phyloP scores from a whole-genome alignment of 2,329 filamentous ascomycete genomes.

The Dactylonectria estremocensis region DNA sequence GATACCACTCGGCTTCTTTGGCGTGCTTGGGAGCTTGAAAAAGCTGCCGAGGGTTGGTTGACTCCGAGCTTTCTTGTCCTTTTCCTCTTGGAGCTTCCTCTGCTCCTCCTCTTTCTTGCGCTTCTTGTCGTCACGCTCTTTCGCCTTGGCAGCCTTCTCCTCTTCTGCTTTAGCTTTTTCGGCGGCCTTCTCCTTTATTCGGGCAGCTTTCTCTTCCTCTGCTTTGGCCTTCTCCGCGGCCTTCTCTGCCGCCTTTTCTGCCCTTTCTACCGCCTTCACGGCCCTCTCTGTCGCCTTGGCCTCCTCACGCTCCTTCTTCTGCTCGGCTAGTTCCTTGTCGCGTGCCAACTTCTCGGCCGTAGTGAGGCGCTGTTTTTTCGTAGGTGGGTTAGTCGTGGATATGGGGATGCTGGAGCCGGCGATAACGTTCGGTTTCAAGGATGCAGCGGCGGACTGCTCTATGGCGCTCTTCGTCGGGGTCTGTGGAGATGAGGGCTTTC shows the following conservation, averaged over 20 bases:
- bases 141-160: slow-evolving; percentile 56
- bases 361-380: slow-evolving; percentile 63
- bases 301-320: slow-evolving; percentile 55
- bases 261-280: slow-evolving; percentile 56
- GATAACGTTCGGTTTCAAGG: slow-evolving; percentile 17
- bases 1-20: slow-evolving; percentile 59
- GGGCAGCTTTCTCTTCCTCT: slow-evolving; percentile 51
- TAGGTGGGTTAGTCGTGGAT: slow-evolving; percentile 37
- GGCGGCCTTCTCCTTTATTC: slow-evolving; percentile 54
- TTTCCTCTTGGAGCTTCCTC: slow-evolving; percentile 56
- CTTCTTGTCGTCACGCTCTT: slow-evolving; percentile 60
- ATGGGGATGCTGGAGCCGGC: slow-evolving; percentile 33
- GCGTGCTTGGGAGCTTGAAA: slow-evolving; percentile 59
- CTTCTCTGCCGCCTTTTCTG: slow-evolving; percentile 45
- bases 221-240: slow-evolving; percentile 56
- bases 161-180: slow-evolving; percentile 58
- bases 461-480: slow-evolving; percentile 50
- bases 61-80: slow-evolving; percentile 65
- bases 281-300: slow-evolving; percentile 44
- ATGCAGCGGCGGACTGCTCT: slow-evolving; percentile 14
- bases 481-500: slow-evolving; percentile 54
- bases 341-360: slow-evolving; percentile 57
- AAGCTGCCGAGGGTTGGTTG: slow-evolving; percentile 65
- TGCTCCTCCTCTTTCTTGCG: slow-evolving; percentile 67
- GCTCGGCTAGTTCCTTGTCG: slow-evolving; percentile 58